Evolutionary conservation across 2,329 filamentous ascomycete genomes (phyloP).

Genomic region (Trichoderma sp.): DNA sequence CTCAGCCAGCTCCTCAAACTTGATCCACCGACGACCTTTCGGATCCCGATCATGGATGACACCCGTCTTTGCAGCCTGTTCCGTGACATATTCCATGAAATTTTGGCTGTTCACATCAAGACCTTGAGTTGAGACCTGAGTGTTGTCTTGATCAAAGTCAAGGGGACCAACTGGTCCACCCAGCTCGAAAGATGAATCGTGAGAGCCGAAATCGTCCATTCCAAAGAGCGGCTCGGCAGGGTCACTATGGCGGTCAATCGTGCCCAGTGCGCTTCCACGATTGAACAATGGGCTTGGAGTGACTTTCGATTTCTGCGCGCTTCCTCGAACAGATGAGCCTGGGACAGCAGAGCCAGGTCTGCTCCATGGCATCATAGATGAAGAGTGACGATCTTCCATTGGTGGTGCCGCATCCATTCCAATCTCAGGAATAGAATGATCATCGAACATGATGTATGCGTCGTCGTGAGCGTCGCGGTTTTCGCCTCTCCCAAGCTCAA

Average conservation of each 20-base stretch:
- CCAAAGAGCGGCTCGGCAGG: conserved; percentile 35
- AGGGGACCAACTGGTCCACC: conserved; percentile 26
- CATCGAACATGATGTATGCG: conserved; percentile 37
- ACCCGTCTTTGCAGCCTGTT: conserved; percentile 38
- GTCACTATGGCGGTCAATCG: conserved; percentile 53
- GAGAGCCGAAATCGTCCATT: conserved; percentile 38
- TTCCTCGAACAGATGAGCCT: conserved; percentile 48
- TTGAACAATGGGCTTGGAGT: conserved; percentile 43
- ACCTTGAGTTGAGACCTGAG: conserved; percentile 36
- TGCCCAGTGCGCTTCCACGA: conserved; percentile 39
- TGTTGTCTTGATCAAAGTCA: conserved; percentile 29
- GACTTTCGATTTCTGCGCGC: conserved; percentile 36
- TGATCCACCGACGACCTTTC: conserved; percentile 49
- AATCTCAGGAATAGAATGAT: conserved; percentile 59
- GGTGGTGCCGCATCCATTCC: conserved; percentile 67
- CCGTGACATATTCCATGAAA: conserved; percentile 48
- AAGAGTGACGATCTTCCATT: conserved; percentile 66
- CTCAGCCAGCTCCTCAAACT: conserved; percentile 71
- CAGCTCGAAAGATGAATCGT: conserved; percentile 36
- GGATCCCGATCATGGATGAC: conserved; percentile 35
- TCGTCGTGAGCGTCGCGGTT: conserved; percentile 31
- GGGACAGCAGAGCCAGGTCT: conserved; percentile 47
- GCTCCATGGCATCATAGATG: conserved; percentile 56
- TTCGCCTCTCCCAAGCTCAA: conserved; percentile 33
- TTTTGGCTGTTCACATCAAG: conserved; percentile 50